Evolutionary conservation across 1,284 basidiomycete genomes (phyloP).

Genomic region (Pseudozyma sp.): DNA sequence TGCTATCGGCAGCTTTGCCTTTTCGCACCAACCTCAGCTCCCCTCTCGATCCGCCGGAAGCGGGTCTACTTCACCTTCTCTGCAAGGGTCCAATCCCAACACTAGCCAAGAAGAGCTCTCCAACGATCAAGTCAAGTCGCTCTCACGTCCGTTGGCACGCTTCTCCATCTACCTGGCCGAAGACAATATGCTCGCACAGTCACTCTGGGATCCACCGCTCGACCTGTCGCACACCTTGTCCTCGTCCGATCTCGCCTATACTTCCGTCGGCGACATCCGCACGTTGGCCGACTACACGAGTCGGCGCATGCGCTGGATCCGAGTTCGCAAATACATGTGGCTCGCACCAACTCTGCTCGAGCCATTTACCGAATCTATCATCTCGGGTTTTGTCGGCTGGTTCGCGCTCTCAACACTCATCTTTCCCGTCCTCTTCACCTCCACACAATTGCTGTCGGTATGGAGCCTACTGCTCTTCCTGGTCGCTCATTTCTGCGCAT

Average conservation of each 20-base stretch:
- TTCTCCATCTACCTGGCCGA: constrained; percentile 68
- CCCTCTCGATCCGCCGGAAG: neutral
- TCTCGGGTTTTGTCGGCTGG: constrained; percentile 61
- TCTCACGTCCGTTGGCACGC: constrained; percentile 60
- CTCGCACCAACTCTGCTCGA: constrained; percentile 63
- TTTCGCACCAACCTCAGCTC: constrained; percentile 27
- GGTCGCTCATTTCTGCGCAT: constrained; percentile 39
- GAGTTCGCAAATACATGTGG: constrained; percentile 66
- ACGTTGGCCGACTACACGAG: constrained; percentile 61
- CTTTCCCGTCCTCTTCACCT: constrained; percentile 6
- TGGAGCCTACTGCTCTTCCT: constrained; percentile 26
- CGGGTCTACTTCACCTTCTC: constrained; percentile 11
- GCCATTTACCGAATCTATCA: constrained; percentile 65
- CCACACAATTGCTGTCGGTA: neutral
- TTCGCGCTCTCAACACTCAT: constrained; percentile 43
- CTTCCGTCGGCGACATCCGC: constrained; percentile 64
- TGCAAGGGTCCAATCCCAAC: neutral
- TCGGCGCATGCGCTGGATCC: constrained; percentile 68
- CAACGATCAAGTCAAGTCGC: constrained; percentile 32
- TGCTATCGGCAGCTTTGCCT: constrained; percentile 60
- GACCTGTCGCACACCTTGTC: constrained; percentile 57
- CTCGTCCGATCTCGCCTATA: constrained; percentile 60
- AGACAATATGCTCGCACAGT: constrained; percentile 67
- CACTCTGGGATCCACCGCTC: constrained; percentile 61
- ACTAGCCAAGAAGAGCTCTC: constrained; percentile 3